Conservation (phyloP, 345 rosid species). For the Citrus glauca region DNA sequence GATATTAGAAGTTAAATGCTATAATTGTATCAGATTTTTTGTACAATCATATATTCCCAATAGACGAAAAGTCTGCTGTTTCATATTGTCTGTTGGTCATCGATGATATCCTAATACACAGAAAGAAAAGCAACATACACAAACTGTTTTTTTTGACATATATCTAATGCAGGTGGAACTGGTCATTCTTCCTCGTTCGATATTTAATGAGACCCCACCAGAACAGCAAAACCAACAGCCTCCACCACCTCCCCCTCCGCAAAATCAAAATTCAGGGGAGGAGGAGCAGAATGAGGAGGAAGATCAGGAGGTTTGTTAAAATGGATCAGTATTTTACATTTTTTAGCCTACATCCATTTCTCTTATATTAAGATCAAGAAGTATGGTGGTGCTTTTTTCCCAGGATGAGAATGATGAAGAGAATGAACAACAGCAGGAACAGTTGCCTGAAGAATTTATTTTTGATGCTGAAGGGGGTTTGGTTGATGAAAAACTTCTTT, state of each 20-base stretch:
- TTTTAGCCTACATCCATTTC: background rate
- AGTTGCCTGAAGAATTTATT: slow-evolving; percentile 92
- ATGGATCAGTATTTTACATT: background rate
- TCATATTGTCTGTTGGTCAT: background rate
- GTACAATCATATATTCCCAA: background rate
- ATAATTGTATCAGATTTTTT: background rate
- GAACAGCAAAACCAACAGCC: slow-evolving; percentile 88
- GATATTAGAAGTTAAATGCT: background rate
- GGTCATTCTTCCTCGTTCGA: slow-evolving; percentile 97
- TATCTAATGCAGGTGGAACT: slow-evolving; percentile 70
- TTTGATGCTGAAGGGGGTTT: slow-evolving; percentile 98
- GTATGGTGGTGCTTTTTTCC: slow-evolving; percentile 15
- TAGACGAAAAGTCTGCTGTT: background rate
- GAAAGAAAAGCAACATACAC: background rate
- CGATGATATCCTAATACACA: background rate
- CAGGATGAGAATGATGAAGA: slow-evolving; percentile 84
- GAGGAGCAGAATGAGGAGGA: slow-evolving; percentile 89
- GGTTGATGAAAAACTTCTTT: slow-evolving; percentile 95
- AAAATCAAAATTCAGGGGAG: slow-evolving; percentile 70
- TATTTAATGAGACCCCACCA: slow-evolving; percentile 67
- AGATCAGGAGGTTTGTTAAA: slow-evolving; percentile 61
- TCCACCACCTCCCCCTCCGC: slow-evolving; percentile 97
- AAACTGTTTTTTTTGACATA: slow-evolving; percentile 15
- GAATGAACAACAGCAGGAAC: slow-evolving; percentile 88
- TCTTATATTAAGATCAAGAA: background rate